Evolutionary conservation across 1,284 basidiomycete species (phyloP).

Genomic region (Waitea zeae): DNA sequence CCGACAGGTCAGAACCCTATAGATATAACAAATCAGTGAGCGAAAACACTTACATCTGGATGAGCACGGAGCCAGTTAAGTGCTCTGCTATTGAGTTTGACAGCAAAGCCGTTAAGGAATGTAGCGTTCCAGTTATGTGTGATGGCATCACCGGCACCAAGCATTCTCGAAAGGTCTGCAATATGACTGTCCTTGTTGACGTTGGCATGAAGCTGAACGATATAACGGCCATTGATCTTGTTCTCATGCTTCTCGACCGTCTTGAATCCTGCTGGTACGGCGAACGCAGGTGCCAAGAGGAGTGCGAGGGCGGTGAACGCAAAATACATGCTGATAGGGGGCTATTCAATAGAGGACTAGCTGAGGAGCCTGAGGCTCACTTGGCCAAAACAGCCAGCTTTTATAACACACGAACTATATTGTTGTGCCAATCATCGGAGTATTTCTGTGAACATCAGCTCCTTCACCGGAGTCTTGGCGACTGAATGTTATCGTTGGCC

Average conservation of each 20-base stretch:
- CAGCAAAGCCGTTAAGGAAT: slow-evolving; percentile 40
- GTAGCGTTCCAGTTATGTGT: slow-evolving; percentile 19
- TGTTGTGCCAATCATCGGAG: too few species aligned
- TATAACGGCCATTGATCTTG: slow-evolving; percentile 20
- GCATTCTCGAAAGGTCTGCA: slow-evolving; percentile 17
- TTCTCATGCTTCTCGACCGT: slow-evolving; percentile 21
- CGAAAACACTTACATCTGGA: too few species aligned
- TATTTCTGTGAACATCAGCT: too few species aligned
- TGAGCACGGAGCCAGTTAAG: too few species aligned
- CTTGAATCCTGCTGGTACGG: slow-evolving; percentile 12
- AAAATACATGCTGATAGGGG: slow-evolving; percentile 11
- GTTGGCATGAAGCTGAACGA: slow-evolving; percentile 43
- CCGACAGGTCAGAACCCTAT: too few species aligned
- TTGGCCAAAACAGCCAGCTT: too few species aligned
- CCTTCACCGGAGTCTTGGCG: too few species aligned
- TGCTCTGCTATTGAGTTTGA: slow-evolving; percentile 16
- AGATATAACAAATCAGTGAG: too few species aligned
- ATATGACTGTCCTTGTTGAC: slow-evolving; percentile 16
- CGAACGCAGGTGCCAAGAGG: slow-evolving; percentile 13
- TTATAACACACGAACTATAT: too few species aligned
- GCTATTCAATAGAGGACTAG: not conserved
- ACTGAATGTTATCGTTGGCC: too few species aligned
- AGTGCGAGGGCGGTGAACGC: slow-evolving; percentile 11
- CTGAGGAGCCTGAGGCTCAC: too few species aligned
- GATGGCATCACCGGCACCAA: slow-evolving; percentile 14